Evolutionary conservation across 1,284 basidiomycete genomes (phyloP).

Genomic region (Tremellales sp.): DNA sequence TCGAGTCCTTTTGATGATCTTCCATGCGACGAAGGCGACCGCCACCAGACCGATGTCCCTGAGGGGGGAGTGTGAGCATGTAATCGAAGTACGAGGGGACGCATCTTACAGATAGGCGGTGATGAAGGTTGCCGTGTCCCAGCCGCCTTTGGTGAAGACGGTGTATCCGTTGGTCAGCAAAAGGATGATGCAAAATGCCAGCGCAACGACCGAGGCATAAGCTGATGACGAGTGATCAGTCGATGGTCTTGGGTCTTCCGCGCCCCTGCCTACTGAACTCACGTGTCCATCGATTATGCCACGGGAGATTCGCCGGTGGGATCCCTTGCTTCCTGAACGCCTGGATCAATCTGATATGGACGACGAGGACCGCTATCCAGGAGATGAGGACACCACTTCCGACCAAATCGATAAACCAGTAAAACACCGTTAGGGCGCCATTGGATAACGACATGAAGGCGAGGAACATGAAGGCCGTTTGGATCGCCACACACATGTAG

Average conservation of each 20-base stretch:
- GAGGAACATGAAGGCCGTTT: conserved; percentile 37
- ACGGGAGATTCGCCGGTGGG: conserved; percentile 14
- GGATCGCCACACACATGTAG: conserved; percentile 33
- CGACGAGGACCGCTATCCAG: conserved; percentile 25
- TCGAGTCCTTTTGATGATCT: conserved; percentile 19
- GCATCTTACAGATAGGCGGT: conserved; percentile 19
- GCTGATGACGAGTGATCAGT: no score
- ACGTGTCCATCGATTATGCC: conserved; percentile 28
- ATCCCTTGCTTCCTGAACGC: conserved; percentile 17
- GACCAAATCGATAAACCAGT: conserved; percentile 33
- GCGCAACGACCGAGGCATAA: conserved; percentile 14
- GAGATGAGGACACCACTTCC: conserved; percentile 28
- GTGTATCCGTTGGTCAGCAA: conserved; percentile 22
- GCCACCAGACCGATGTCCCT: conserved; percentile 26
- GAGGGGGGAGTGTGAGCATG: no score
- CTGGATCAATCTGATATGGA: conserved; percentile 16
- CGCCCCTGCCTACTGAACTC: conserved; percentile 3
- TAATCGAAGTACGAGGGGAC: neutral
- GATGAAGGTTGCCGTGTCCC: conserved; percentile 17
- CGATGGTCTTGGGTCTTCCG: no score
- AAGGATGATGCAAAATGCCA: conserved; percentile 16
- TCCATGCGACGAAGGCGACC: conserved; percentile 16
- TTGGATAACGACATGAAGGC: conserved; percentile 41
- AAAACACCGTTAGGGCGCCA: conserved; percentile 28
- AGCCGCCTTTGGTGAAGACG: conserved; percentile 24